Conservation (phyloP, 257 asterid genomes). For the Nicotiana obtusifolia region DNA sequence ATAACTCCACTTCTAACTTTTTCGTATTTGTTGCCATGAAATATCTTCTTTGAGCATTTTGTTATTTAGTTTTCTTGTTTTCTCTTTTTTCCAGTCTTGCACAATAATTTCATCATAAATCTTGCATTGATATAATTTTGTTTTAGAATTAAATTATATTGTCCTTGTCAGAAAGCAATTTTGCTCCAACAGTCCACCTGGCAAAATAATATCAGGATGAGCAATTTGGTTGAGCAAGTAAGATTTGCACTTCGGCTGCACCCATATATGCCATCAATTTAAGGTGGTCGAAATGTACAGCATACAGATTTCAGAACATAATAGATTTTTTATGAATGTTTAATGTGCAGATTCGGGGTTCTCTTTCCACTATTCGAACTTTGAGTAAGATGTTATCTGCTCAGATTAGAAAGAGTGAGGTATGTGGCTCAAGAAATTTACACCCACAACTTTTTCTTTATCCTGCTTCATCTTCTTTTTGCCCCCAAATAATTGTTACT, state of each 20-base stretch:
- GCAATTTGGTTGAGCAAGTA: slow-evolving; percentile 94
- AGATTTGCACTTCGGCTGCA: slow-evolving; percentile 22
- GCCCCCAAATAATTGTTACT: not conserved
- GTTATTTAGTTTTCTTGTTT: not conserved
- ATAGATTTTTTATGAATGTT: not conserved
- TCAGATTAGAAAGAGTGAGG: slow-evolving; percentile 85
- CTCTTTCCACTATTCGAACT: slow-evolving; percentile 77
- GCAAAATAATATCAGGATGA: slow-evolving; percentile 93
- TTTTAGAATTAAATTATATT: not conserved
- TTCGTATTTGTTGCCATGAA: not conserved
- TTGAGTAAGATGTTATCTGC: slow-evolving; percentile 73
- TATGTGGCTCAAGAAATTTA: slow-evolving; percentile 20
- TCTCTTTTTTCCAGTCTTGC: slow-evolving; percentile 6
- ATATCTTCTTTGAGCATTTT: slow-evolving; percentile 6
- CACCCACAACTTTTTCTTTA: not conserved
- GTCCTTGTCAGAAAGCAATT: slow-evolving; percentile 72
- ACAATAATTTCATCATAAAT: not conserved
- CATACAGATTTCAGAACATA: slow-evolving; percentile 5
- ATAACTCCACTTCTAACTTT: not conserved
- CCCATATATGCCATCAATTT: not conserved
- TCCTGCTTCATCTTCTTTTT: slow-evolving; percentile 17
- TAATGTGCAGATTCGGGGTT: slow-evolving; percentile 59
- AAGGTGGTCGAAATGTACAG: not conserved
- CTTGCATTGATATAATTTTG: not conserved
- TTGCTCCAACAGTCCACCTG: slow-evolving; percentile 86